These are phyloP conservation scores for Hygrophoropsis aurantiaca DNA, from an alignment of 768 basidiomycete genomes.

Conservation along the genomic window DNA sequence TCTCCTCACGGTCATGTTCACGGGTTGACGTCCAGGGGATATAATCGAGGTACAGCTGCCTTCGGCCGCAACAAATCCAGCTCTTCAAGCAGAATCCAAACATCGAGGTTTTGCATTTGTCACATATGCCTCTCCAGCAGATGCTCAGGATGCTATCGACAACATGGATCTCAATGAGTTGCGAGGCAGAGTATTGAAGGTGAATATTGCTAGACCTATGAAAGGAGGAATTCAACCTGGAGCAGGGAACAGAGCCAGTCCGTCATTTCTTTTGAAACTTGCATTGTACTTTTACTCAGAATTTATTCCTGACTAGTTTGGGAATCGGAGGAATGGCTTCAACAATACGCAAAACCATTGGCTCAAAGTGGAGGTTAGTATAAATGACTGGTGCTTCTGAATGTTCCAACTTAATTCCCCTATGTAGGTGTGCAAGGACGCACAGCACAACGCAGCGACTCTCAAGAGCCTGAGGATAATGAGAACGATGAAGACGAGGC, in stretches of 20 bases:
- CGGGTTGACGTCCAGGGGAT: slow-evolving; percentile 61
- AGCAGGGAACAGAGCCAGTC: slow-evolving; percentile 77
- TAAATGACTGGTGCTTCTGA: slow-evolving; percentile 2
- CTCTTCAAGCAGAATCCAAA: slow-evolving; percentile 66
- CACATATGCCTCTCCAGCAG: slow-evolving; percentile 74
- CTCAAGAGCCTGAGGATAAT: slow-evolving; percentile 31
- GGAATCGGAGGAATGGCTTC: slow-evolving; percentile 95
- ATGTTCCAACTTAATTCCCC: slow-evolving; percentile 3
- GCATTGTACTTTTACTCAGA: slow-evolving; percentile 1
- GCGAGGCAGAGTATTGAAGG: slow-evolving; percentile 72
- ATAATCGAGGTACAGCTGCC: slow-evolving; percentile 92
- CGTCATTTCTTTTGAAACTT: slow-evolving; percentile 26
- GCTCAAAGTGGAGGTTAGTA: slow-evolving; percentile 68
- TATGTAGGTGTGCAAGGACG: slow-evolving; percentile 55
- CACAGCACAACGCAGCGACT: slow-evolving; percentile 26
- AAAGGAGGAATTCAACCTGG: slow-evolving; percentile 63
- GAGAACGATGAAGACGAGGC: slow-evolving; percentile 40
- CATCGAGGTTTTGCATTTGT: slow-evolving; percentile 95
- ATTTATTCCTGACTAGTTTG: slow-evolving; percentile 60
- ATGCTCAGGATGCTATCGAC: slow-evolving; percentile 96
- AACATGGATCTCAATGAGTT: slow-evolving; percentile 98
- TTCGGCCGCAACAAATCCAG: slow-evolving; percentile 69
- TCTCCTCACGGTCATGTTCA: too few species aligned
- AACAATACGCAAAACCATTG: slow-evolving; percentile 76
- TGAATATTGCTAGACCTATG: slow-evolving; percentile 82